These are phyloP conservation scores for Priceomyces fermenticarens DNA, from an alignment of 805 yeast species.

Conservation along the genomic window DNA sequence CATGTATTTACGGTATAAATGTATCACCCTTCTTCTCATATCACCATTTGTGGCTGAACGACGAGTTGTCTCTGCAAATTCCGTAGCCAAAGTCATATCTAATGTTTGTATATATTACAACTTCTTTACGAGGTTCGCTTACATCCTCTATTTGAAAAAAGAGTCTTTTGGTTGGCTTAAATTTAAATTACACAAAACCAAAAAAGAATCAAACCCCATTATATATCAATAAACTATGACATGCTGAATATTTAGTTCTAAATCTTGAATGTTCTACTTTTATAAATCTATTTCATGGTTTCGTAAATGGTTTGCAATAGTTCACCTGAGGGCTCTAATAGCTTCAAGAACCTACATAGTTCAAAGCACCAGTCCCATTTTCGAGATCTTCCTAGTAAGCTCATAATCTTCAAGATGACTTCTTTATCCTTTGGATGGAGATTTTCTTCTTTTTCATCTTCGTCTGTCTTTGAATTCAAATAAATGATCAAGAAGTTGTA, in stretches of 20 bases:
- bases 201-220: too few species aligned
- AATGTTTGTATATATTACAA: constrained; percentile 6
- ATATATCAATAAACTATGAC: too few species aligned
- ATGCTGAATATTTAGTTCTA: neutral
- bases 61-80: constrained; percentile 78
- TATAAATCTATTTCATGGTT: constrained; percentile 7
- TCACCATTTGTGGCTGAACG: constrained; percentile 60
- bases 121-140: constrained; percentile 20
- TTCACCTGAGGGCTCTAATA: constrained; percentile 43
- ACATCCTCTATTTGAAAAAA: constrained; percentile 9
- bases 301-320: constrained; percentile 16
- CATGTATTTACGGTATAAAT: constrained; percentile 69
- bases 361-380: constrained; percentile 55
- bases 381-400: constrained; percentile 38
- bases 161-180: constrained; percentile 22
- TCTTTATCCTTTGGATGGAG: constrained; percentile 31
- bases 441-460: constrained; percentile 18
- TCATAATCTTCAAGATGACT: constrained; percentile 42
- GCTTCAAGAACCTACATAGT: constrained; percentile 50
- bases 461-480: constrained; percentile 46
- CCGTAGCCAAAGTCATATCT: constrained; percentile 66
- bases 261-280: neutral
- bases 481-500: constrained; percentile 53
- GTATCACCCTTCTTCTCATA: constrained; percentile 60
- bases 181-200: constrained; percentile 2